phyloP scores from a whole-genome alignment of 371 early-diverging fungal genomes.

The Rhizomucor pusillus region DNA sequence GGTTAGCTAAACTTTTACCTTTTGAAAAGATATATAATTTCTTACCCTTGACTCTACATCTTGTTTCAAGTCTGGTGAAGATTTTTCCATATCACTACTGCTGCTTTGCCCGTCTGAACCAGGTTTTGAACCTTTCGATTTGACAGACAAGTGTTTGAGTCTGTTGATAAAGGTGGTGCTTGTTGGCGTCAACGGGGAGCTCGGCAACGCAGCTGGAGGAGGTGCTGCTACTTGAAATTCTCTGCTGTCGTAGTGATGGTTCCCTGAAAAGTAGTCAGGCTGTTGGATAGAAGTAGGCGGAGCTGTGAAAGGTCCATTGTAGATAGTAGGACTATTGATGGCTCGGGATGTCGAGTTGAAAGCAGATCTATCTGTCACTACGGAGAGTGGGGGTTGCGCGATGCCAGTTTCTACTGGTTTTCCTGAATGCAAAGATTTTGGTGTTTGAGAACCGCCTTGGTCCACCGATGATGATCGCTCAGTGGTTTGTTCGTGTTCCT shows the following conservation, averaged over 20 bases:
- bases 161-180: conserved; percentile 55
- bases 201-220: conserved; percentile 36
- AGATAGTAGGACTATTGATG: not conserved
- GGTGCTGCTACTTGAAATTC: conserved; percentile 35
- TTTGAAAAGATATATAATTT: not conserved
- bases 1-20: too few relatives aligned
- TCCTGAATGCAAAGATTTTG: conserved; percentile 7
- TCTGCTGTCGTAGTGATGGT: conserved; percentile 26
- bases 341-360: conserved; percentile 5
- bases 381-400: conserved; percentile 14
- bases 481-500: conserved; percentile 6
- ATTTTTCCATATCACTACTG: not conserved
- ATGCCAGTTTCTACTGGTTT: not conserved
- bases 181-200: conserved; percentile 25
- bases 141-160: conserved; percentile 50
- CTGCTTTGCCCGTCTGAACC: conserved; percentile 39
- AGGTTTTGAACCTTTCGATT: conserved; percentile 43
- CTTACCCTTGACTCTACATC: conserved; percentile 5
- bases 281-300: conserved; percentile 32
- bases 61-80: not conserved
- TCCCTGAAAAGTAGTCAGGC: conserved; percentile 47
- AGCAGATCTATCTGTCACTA: conserved; percentile 5
- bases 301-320: conserved; percentile 43
- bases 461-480: not conserved
- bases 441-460: conserved; percentile 10